Base-by-base conservation (phyloP, 257 asterid genomes). In the Solanum arcanum region DNA sequence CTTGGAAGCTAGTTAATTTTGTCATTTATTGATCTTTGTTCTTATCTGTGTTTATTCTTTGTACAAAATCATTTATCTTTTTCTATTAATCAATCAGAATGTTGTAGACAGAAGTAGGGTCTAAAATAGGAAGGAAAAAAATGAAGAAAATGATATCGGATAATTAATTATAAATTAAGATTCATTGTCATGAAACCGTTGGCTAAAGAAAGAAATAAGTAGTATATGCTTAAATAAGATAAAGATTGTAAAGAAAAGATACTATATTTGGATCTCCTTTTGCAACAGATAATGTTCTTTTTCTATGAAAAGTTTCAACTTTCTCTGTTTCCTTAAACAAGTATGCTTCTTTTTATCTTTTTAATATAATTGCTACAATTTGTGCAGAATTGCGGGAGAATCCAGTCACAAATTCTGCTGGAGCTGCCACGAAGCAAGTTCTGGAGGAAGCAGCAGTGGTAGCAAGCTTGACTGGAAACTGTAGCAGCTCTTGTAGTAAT, bases 21-120 rank as follows among this genome's bases (percentile, higher is more conserved):
- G 94, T 93, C 92, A 90, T 90, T 87, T 93, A 84, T 90, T 92
- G 88, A 66, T 87, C 86, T 90, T 90, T 94, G 93, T 92, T 93
- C 91, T 87, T 77, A 88, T 89, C 62, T 93, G 91, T 90, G 70
- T 88, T 88, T 77, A 90, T 37, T 84, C 56, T 87, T 21, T 91
- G 86, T 91, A 89, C 81, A 33, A 82, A 73, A 35, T 41, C 11
- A 74, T 86, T 72, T 60, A 49, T 80, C 44, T 49, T 80, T 80
- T 80, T 25, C 62, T 47, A 80, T 80, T 18, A 44, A 49, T 80
- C 69, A 80, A 7, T 80, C 12, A 21, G 39, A 29, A 18, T 49
- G 69, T 25, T 49, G 66, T 80, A 47, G 20, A 44, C 89, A 89
- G 86, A 89, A 83, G 68, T 88, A 83, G 89, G 25, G 86, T 72